A percentile compares a stretch with the other conserved stretches of the same genome.
Evolutionary conservation across 495 filamentous ascomycete genomes (phyloP).

Genomic region (Recurvomyces mirabilis): DNA sequence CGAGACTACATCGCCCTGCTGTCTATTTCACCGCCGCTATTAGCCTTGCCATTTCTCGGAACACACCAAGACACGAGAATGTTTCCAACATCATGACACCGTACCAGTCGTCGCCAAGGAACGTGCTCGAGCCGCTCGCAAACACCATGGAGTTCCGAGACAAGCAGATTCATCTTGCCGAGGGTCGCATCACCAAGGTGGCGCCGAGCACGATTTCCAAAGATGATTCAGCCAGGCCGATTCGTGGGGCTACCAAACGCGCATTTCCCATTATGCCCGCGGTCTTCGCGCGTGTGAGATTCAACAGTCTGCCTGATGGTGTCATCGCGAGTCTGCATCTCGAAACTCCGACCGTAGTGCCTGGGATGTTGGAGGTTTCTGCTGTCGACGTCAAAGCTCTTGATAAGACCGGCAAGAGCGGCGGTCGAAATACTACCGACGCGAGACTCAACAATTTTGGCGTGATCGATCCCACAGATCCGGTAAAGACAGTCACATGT

Average conservation of each 20-base stretch:
- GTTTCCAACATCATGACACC: conserved; percentile 15
- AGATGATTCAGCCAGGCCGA: conserved; percentile 7
- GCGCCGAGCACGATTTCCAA: neutral
- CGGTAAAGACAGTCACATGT: too few species aligned
- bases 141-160: conserved; percentile 4
- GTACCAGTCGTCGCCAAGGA: conserved; percentile 13
- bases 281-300: conserved; percentile 10
- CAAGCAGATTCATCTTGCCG: conserved; percentile 12
- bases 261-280: conserved; percentile 16
- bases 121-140: conserved; percentile 18
- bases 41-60: too few species aligned
- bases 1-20: conserved; percentile 16
- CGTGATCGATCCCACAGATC: too few species aligned
- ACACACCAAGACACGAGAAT: too few species aligned
- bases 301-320: conserved; percentile 1
- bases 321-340: conserved; percentile 15
- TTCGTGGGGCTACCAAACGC: conserved; percentile 18
- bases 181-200: conserved; percentile 12
- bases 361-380: conserved; percentile 2
- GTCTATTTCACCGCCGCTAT: conserved; percentile 20
- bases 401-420: neutral
- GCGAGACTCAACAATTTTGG: too few species aligned
- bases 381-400: neutral
- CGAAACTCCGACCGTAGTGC: conserved; percentile 6
- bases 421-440: too few species aligned